Evolutionary conservation across 352 stramenopile species (phyloP), one percentile per base, ranked within the genome.

Genomic region (Globisporangium emineosum): DNA sequence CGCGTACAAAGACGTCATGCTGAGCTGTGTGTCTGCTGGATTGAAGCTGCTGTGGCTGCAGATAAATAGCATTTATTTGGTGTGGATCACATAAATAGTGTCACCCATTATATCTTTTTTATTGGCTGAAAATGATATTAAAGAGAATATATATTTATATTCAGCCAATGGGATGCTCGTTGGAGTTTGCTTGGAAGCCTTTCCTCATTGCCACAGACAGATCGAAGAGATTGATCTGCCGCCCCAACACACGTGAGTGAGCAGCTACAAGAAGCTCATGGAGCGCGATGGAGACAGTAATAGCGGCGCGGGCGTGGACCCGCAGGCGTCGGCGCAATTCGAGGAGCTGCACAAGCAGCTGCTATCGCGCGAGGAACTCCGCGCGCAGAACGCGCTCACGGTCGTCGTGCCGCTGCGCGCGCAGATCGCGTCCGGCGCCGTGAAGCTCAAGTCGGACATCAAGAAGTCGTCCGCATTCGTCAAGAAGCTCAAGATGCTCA

Each of bases 401-500:
- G 67, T 62, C 27, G 85, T 93, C 29, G 65, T 66, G 59, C 59
- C 73, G 35, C 69, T 87, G 37, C 90, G 96, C 49, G 77, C 82
- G 42, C 72, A 83, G 47, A 90, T 98, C 60, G 78, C 97, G 49
- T 75, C 71, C 2, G 90, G 81, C 57, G 90, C 91, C 55, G 89
- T 98, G 47, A 94, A 91, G 71, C 89, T 99, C 57, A 99, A 99
- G 74, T 94, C 91, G 59, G 96, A 99, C 81, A 93, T 99, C 58
- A 99, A 99, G 77, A 98, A 98, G 72, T 98, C 91, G 58, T 99
- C 94, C 33, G 93, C 96, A 37, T 99, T 99, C 79, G 97, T 98
- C 25, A 99, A 99, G 72, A 98, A 98, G 70, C 89, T 99, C 61
- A 88, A 88, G 59, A 66, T 83, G 64, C 77, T 97, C 42, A 83